Evolutionary conservation across 805 yeast genomes (phyloP).

Genomic region (Yamadazyma philogaea): DNA sequence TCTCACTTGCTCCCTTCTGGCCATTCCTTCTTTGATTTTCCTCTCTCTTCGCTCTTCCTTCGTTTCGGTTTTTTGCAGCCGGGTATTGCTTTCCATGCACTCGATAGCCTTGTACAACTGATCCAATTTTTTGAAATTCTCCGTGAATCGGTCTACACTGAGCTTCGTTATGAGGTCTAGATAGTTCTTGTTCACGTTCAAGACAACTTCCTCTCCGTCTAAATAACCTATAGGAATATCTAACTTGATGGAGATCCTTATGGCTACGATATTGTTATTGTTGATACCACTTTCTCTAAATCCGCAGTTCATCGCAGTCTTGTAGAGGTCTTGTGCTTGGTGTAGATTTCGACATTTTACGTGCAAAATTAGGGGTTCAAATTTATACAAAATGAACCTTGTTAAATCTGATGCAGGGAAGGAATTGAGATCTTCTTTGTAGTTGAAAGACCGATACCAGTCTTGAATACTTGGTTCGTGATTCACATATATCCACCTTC

Average conservation of each 20-base stretch:
- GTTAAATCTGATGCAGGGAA: conserved; percentile 20
- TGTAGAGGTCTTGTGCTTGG: conserved; percentile 60
- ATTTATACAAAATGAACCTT: conserved; percentile 69
- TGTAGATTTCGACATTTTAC: conserved; percentile 67
- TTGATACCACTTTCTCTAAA: conserved; percentile 88
- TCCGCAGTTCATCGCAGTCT: conserved; percentile 78
- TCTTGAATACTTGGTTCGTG: conserved; percentile 54
- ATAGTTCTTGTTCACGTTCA: conserved; percentile 53
- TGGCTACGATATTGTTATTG: conserved; percentile 70
- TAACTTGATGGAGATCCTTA: conserved; percentile 67
- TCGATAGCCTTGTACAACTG: conserved; percentile 45
- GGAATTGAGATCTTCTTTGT: conserved; percentile 13
- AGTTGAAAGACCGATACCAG: conserved; percentile 45
- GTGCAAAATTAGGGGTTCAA: conserved; percentile 82
- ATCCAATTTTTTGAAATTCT: conserved; percentile 57
- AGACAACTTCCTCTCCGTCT: conserved; percentile 26
- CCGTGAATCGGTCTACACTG: conserved; percentile 61
- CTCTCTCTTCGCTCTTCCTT: conserved; percentile 57
- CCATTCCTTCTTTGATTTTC: conserved; percentile 51
- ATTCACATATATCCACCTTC: conserved; percentile 77
- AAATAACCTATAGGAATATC: conserved; percentile 75
- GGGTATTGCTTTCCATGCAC: conserved; percentile 16
- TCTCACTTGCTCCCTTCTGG: conserved; percentile 26
- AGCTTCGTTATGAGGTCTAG: conserved; percentile 50
- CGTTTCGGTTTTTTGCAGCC: conserved; percentile 33